Evolutionary conservation across 371 early-diverging fungal species (phyloP), one percentile per base, ranked within the genome.

Genomic region (Edhazardia aedis): DNA sequence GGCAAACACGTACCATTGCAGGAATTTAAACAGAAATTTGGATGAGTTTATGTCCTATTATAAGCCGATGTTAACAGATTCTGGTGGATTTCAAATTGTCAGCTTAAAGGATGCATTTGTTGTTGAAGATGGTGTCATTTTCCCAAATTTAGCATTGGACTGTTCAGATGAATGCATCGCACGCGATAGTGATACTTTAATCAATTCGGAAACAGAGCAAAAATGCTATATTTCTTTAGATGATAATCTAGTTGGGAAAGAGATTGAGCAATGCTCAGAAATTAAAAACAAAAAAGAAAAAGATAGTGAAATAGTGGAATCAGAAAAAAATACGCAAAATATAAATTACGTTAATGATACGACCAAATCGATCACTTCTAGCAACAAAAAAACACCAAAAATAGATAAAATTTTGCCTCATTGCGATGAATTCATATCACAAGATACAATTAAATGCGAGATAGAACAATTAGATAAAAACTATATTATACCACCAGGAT

Each of bases 71-170:
- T 68, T 90, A 53, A 90, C 91, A 0, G 83, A 86, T 63, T 81
- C 82, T 60, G 88, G 88, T 51, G 88, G 91, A 28, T 90, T 90
- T 65, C 87, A 90, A 64, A 88, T 88, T 83, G 86, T 86, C 23
- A 82, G 84, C 14, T 67, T 88, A 23, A 83, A 83, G 56, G 65
- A 87, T 21, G 81, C 83, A 4, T 73, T 79, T 50, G 85, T 88
- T 42, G 83, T 80, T 16, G 87, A 88, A 68, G 79, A 87, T 38
- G 91, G 91, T 22, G 87, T 88, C 1, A 76, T 82, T 62, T 88
- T 87, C 63, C 76, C 79, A 23, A 80, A 83, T 50, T n/a, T n/a
- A n/a, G n/a, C n/a, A n/a, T n/a, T n/a, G n/a, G n/a, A n/a, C n/a
- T n/a, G n/a, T n/a, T n/a, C n/a, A n/a, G 82, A 83, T 51, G 80